phyloP scores from a whole-genome alignment of 1,284 basidiomycete species.

The Tylopilus sp. region DNA sequence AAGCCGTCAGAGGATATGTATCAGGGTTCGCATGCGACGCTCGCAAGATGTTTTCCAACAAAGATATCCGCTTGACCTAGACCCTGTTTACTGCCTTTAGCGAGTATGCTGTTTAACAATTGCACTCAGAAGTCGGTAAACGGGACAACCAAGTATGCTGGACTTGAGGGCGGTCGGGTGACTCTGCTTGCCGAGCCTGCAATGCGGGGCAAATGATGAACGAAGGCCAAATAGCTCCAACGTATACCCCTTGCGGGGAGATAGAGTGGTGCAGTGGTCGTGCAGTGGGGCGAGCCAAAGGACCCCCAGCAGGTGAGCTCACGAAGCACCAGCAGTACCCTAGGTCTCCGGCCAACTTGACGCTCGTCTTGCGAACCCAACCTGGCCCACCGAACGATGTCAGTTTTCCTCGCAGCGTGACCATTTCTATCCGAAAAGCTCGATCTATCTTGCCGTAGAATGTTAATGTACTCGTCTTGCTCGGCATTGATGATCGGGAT shows the following conservation, averaged over 20 bases:
- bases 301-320: no score
- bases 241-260: neutral
- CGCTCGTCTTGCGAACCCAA: no score
- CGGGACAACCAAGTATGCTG: slow-evolving; percentile 21
- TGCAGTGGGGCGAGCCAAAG: neutral
- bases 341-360: no score
- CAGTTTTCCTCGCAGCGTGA: no score
- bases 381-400: no score
- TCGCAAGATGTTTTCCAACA: slow-evolving; percentile 89
- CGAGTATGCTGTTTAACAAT: slow-evolving; percentile 55
- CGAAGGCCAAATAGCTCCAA: no score
- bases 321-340: no score
- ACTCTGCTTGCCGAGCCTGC: neutral
- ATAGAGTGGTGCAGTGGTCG: no score
- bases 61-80: slow-evolving; percentile 84
- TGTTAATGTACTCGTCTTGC: no score
- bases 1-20: slow-evolving; percentile 72
- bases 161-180: neutral
- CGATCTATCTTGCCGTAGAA: no score
- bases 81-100: slow-evolving; percentile 37
- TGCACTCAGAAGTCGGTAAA: slow-evolving; percentile 61
- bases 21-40: slow-evolving; percentile 85
- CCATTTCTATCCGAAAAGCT: no score
- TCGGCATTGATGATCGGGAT: no score
- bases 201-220: neutral